Base-by-base conservation (phyloP, 1,139 yeast genomes). In the Geotrichum macrosporum region DNA sequence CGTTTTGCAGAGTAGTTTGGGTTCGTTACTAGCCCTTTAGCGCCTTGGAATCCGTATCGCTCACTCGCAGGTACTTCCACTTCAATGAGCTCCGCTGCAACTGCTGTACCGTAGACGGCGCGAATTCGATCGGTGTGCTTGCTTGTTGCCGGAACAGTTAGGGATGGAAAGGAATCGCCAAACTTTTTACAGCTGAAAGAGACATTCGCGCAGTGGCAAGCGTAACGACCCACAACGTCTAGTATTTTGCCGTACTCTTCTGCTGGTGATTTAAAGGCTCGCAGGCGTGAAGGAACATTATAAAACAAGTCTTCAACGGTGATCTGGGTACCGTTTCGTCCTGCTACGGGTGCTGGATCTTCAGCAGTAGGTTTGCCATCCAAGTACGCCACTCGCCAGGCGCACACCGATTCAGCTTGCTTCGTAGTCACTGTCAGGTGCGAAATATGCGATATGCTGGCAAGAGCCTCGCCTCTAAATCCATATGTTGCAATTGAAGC, bases 301-400 rank as follows among this genome's bases (percentile, higher is more conserved):
- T 83, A 94, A 60, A 94, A 94, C 50, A 94, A 69, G 61, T 92
- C 96, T 61, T 88, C 96, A 4, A 88, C 95, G 0, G 76, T 67
- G 34, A 94, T 76, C 52, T 82, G 88, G 0, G 98, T 92, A 0
- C 99, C 99, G 39, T 74, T 75, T 52, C 77, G 81, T 0, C 97
- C 97, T 0, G 98, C 98, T 1, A 78, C 73, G 0, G 96, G 88
- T 53, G 76, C 76, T 0, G 94, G 86, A 1, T 62, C 50, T 51
- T 64, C 35, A 54, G 48, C 30, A 62, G 59, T 21, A 60, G 84
- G 63, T 35, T 70, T 73, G 1, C 96, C 96, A 52, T 80, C 80
- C 1, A 73, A 52, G 59, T 81, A 89, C 21, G 66, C 69, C 0
- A 83, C 86, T 54, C 59, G 53, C 67, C 76, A 78, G 0, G 96